Conservation (phyloP, 768 basidiomycete species). For the Auriscalpium orientale region DNA sequence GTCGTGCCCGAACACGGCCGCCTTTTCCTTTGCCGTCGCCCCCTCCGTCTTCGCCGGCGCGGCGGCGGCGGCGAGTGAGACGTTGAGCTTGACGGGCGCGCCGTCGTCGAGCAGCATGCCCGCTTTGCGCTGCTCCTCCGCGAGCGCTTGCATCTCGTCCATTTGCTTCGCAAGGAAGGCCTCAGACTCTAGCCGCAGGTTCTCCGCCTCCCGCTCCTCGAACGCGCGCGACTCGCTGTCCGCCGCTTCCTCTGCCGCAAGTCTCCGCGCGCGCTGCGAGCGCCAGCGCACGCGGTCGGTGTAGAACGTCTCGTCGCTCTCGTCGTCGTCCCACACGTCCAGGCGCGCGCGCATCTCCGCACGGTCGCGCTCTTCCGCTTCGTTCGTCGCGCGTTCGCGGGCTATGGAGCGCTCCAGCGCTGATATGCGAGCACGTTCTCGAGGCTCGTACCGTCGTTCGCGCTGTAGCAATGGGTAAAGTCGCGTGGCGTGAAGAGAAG, state of each 20-base stretch:
- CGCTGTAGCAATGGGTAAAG: constrained; percentile 41
- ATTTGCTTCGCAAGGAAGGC: constrained; percentile 90
- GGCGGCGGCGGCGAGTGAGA: constrained; percentile 51
- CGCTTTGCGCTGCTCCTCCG: constrained; percentile 84
- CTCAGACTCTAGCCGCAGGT: constrained; percentile 84
- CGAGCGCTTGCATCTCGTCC: constrained; percentile 91
- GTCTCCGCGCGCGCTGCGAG: constrained; percentile 56
- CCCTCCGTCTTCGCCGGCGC: constrained; percentile 23
- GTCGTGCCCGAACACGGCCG: constrained; percentile 70
- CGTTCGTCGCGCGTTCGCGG: constrained; percentile 61
- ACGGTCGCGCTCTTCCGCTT: constrained; percentile 74
- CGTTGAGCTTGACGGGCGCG: constrained; percentile 80
- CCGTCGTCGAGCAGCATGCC: constrained; percentile 89
- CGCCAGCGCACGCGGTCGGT: constrained; percentile 91
- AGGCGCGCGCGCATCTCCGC: constrained; percentile 73
- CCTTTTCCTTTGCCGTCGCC: constrained; percentile 36
- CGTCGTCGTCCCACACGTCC: constrained; percentile 89
- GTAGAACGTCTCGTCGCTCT: constrained; percentile 90
- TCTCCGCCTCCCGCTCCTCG: constrained; percentile 83
- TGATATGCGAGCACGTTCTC: constrained; percentile 77
- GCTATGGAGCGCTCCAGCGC: constrained; percentile 69
- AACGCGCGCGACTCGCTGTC: constrained; percentile 77
- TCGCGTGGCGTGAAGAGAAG: neutral
- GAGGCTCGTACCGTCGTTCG: constrained; percentile 87
- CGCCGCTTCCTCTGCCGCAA: constrained; percentile 72